These are phyloP conservation scores for Neurospora crassa DNA, from an alignment of 2,329 filamentous ascomycete genomes.

Conservation along the genomic window DNA sequence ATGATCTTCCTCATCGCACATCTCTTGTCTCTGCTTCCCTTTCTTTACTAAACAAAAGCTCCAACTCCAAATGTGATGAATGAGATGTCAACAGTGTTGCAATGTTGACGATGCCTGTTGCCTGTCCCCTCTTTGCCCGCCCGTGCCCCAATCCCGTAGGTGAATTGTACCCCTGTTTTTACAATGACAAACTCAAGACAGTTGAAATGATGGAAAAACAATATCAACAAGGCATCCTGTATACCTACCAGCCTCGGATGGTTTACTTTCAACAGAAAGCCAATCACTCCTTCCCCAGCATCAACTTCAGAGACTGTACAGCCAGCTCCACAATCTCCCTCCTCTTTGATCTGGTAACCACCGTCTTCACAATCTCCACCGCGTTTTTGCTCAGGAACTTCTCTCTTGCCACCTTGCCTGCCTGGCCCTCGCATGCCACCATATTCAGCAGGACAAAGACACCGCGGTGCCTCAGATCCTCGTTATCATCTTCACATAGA, in stretches of 20 bases:
- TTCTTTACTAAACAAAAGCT: neutral
- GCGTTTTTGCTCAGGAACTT: constrained; percentile 54
- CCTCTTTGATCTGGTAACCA: constrained; percentile 58
- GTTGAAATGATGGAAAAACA: neutral
- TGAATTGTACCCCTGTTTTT: neutral
- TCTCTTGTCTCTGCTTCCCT: neutral
- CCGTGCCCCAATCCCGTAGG: neutral
- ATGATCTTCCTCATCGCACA: neutral
- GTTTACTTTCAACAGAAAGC: neutral
- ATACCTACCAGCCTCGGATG: neutral
- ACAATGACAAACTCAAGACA: neutral
- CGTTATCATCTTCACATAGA: constrained; percentile 64
- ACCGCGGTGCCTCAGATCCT: constrained; percentile 62
- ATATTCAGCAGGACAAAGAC: constrained; percentile 69
- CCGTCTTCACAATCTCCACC: constrained; percentile 58
- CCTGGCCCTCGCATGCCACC: constrained; percentile 54
- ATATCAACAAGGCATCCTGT: neutral
- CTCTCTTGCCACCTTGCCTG: constrained; percentile 50
- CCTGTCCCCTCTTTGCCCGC: neutral
- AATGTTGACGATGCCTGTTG: neutral
- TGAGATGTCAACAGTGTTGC: neutral
- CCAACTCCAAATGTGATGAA: neutral
- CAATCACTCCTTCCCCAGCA: constrained; percentile 30
- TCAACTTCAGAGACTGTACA: constrained; percentile 61
- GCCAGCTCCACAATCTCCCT: constrained; percentile 62